Conservation (phyloP, 2,329 filamentous ascomycete genomes). For the Ilyonectria robusta region DNA sequence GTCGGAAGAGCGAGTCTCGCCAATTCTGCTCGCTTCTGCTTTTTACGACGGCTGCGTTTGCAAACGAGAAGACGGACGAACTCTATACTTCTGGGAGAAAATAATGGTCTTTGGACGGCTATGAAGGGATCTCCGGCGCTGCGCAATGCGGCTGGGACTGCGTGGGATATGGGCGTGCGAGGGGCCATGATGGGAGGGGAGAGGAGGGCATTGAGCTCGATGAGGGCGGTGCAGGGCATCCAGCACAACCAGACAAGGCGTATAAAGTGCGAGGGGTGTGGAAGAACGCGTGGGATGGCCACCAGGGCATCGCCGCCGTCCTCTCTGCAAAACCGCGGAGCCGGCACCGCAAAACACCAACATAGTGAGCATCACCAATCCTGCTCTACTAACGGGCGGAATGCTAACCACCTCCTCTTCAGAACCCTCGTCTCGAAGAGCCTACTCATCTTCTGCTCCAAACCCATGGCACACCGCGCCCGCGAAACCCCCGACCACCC, state of each 20-base stretch:
- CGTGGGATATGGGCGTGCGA: conserved; percentile 21
- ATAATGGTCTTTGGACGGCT: conserved; percentile 40
- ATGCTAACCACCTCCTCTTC: conserved; percentile 27
- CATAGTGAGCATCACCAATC: conserved; percentile 33
- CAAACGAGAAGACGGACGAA: neutral
- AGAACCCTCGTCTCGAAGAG: conserved; percentile 33
- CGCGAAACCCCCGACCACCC: conserved; percentile 52
- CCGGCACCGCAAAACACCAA: conserved; percentile 1
- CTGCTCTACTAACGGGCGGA: neutral
- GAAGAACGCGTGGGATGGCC: neutral
- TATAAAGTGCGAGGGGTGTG: conserved; percentile 2
- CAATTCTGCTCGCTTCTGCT: neutral
- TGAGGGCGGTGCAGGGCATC: neutral
- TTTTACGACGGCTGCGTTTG: neutral
- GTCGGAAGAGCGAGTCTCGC: conserved; percentile 1
- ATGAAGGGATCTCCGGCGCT: conserved; percentile 45
- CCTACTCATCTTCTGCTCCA: conserved; percentile 34
- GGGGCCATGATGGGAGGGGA: conserved; percentile 21
- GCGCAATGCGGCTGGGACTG: conserved; percentile 41
- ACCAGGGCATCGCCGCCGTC: conserved; percentile 8
- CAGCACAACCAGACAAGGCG: neutral
- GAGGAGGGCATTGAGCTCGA: conserved; percentile 40
- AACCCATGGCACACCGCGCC: conserved; percentile 50
- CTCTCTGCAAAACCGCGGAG: conserved; percentile 1
- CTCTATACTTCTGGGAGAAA: conserved; percentile 16